Evolutionary conservation across 331 rosid species (phyloP).

Genomic region (Acacia concinna): DNA sequence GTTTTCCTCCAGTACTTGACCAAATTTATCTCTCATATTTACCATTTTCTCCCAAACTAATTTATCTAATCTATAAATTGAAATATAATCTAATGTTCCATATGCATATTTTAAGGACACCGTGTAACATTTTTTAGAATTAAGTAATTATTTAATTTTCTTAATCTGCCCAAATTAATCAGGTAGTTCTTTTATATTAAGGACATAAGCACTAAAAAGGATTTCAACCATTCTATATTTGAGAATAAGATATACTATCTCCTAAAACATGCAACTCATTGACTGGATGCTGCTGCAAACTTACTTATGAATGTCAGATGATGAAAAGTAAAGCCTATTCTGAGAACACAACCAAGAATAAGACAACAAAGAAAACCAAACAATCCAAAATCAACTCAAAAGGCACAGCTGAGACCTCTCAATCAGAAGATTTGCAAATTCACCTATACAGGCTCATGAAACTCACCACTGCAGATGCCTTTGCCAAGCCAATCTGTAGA

Average conservation of each 20-base stretch:
- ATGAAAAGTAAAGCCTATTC: constrained; percentile 10
- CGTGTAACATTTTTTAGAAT: too few relatives aligned
- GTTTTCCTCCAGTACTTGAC: neutral
- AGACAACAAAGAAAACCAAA: constrained; percentile 15
- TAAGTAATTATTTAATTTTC: too few relatives aligned
- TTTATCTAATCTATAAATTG: too few relatives aligned
- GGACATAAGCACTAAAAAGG: neutral
- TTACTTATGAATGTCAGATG: neutral
- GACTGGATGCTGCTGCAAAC: neutral
- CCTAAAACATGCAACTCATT: neutral
- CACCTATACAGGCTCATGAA: constrained; percentile 21
- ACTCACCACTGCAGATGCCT: constrained; percentile 81
- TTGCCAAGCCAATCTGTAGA: constrained; percentile 63
- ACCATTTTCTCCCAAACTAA: neutral
- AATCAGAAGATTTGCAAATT: constrained; percentile 15
- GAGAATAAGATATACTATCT: neutral
- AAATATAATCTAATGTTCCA: neutral
- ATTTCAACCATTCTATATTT: neutral
- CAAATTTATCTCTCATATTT: neutral
- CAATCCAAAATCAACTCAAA: constrained; percentile 7
- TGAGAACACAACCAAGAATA: neutral
- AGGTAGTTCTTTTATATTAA: too few relatives aligned
- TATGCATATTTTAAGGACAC: neutral
- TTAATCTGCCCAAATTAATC: too few relatives aligned
- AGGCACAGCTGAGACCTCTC: constrained; percentile 21